These are phyloP conservation scores for Lumnitzera racemosa DNA, from an alignment of 345 rosid species.

Conservation along the genomic window DNA sequence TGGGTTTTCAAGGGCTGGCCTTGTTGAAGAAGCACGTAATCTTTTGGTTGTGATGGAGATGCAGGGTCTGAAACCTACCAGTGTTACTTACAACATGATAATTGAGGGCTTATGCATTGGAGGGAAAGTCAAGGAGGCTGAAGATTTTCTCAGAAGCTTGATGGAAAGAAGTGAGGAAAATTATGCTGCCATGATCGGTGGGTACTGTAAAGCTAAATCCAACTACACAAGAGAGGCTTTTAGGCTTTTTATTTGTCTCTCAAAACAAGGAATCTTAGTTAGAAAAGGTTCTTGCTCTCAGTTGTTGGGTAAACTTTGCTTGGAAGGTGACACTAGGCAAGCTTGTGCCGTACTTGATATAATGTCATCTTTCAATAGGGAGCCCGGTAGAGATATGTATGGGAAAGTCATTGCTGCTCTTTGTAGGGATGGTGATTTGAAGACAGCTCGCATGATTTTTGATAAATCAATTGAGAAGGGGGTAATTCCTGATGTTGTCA, in stretches of 20 bases:
- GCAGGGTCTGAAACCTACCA: slow-evolving; percentile 40
- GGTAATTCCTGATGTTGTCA: slow-evolving; percentile 34
- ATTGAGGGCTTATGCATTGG: slow-evolving; percentile 61
- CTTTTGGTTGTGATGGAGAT: slow-evolving; percentile 29
- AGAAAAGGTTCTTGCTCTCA: slow-evolving; percentile 38
- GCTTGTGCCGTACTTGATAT: slow-evolving; percentile 29
- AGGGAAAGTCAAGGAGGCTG: slow-evolving; percentile 58
- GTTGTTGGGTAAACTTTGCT: slow-evolving; percentile 38
- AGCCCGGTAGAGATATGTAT: slow-evolving; percentile 37
- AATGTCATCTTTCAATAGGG: slow-evolving; percentile 33
- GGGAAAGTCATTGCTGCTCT: slow-evolving; percentile 37
- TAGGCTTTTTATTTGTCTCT: slow-evolving; percentile 24
- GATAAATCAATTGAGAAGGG: slow-evolving; percentile 26
- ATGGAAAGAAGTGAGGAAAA: slow-evolving; percentile 30
- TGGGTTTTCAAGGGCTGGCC: slow-evolving; percentile 51
- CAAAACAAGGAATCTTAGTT: slow-evolving; percentile 24
- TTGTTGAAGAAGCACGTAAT: slow-evolving; percentile 15
- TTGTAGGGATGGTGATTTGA: slow-evolving; percentile 30
- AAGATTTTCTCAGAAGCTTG: slow-evolving; percentile 34
- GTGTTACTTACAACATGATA: slow-evolving; percentile 40
- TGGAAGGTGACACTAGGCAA: slow-evolving; percentile 26
- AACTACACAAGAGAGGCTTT: slow-evolving; percentile 32
- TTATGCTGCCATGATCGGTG: slow-evolving; percentile 49
- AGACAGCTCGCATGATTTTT: slow-evolving; percentile 34
- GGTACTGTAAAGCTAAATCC: slow-evolving; percentile 48